phyloP scores from a whole-genome alignment of 768 basidiomycete species.

The Hericium erinaceus region DNA sequence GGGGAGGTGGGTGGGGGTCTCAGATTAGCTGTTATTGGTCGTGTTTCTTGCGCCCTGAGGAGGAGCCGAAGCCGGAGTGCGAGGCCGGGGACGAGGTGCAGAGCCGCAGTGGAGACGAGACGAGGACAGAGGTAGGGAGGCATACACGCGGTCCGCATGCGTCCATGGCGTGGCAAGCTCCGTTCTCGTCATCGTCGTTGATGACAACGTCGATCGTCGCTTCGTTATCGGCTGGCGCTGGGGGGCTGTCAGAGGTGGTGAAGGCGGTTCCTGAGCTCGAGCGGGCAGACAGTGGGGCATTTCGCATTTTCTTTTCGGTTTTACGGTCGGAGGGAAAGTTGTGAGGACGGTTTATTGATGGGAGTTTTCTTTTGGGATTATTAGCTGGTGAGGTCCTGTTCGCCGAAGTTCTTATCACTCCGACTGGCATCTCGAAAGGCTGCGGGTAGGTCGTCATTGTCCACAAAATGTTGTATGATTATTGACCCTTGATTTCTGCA shows the following conservation, averaged over 20 bases:
- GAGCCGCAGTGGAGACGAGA: neutral
- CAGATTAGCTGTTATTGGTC: slow-evolving; percentile 35
- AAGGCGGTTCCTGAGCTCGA: neutral
- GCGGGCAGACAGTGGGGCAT: slow-evolving; percentile 8
- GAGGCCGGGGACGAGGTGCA: neutral
- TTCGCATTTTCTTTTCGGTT: slow-evolving; percentile 24
- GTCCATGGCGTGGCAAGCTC: neutral
- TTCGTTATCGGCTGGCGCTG: neutral
- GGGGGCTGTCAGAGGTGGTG: neutral
- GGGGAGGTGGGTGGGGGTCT: slow-evolving; percentile 97
- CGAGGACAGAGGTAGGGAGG: neutral
- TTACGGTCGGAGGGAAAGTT: slow-evolving; percentile 40
- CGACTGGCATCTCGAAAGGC: slow-evolving; percentile 94
- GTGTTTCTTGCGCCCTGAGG: slow-evolving; percentile 9
- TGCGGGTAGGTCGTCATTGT: slow-evolving; percentile 73
- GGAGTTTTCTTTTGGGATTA: slow-evolving; percentile 84
- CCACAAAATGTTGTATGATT: slow-evolving; percentile 12
- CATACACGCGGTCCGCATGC: neutral
- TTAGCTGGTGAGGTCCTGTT: slow-evolving; percentile 99
- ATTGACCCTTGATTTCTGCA: slow-evolving; percentile 21
- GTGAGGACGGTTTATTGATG: slow-evolving; percentile 82
- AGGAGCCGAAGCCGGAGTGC: neutral
- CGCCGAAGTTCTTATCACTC: slow-evolving; percentile 97
- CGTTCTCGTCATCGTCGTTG: neutral
- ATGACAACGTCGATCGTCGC: neutral